Conservation (phyloP, 805 yeast genomes). For the Candida yuanshanica region DNA sequence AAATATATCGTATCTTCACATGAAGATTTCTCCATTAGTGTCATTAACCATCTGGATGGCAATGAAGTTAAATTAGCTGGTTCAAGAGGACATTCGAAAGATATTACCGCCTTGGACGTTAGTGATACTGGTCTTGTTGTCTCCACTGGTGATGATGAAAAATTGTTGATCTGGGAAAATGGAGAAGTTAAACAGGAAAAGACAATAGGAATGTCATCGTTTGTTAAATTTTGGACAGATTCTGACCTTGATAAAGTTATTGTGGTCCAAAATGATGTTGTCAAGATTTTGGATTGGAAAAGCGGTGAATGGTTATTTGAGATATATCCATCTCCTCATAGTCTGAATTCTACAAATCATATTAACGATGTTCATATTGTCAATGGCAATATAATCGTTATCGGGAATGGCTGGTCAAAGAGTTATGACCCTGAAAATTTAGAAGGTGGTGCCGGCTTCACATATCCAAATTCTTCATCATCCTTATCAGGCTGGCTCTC, state of each 20-base stretch:
- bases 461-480: constrained; percentile 16
- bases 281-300: constrained; percentile 30
- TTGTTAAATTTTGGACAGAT: constrained; percentile 29
- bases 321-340: constrained; percentile 26
- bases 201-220: constrained; percentile 18
- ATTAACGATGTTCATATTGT: constrained; percentile 19
- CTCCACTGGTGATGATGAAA: constrained; percentile 27
- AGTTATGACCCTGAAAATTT: constrained; percentile 21
- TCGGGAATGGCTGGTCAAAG: constrained; percentile 32
- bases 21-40: constrained; percentile 15
- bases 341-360: constrained; percentile 7
- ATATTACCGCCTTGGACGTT: constrained; percentile 27
- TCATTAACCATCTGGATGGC: constrained; percentile 19
- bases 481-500: constrained; percentile 20
- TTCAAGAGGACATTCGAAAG: constrained; percentile 19
- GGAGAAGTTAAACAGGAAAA: constrained; percentile 8
- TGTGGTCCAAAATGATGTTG: constrained; percentile 27
- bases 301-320: constrained; percentile 25
- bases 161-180: constrained; percentile 26
- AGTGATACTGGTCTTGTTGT: constrained; percentile 25
- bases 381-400: constrained; percentile 23
- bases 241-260: constrained; percentile 27
- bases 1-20: constrained; percentile 17
- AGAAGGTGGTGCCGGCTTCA: constrained; percentile 31
- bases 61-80: constrained; percentile 7